phyloP scores from a whole-genome alignment of 2,329 filamentous ascomycete genomes.

The Botrytis byssoidea region DNA sequence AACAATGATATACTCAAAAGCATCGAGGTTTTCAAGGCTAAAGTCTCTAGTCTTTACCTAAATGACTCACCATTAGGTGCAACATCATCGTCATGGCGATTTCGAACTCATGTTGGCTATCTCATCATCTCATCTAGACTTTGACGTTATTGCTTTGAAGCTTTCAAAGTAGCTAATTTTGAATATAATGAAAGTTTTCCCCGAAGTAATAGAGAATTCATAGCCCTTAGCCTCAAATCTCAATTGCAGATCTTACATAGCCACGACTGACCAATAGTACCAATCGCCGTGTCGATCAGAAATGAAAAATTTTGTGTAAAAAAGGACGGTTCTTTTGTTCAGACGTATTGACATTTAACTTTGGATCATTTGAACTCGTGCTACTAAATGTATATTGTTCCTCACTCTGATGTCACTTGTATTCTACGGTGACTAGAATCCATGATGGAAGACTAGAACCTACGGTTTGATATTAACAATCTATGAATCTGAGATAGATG shows the following conservation, averaged over 20 bases:
- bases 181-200: accelerated
- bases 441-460: not conserved
- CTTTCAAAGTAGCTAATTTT: not conserved
- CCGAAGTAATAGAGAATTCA: not conserved
- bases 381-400: not conserved
- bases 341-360: not conserved
- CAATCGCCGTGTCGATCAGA: not conserved
- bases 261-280: not conserved
- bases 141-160: not conserved
- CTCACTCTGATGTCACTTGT: not conserved
- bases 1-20: not conserved
- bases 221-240: not conserved
- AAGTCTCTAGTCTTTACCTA: not conserved
- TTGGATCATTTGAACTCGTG: not conserved
- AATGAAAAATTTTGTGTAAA: not conserved
- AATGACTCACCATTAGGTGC: not conserved
- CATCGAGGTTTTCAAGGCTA: not conserved
- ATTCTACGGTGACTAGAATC: not conserved
- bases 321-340: not conserved
- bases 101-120: not conserved
- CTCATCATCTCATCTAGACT: not conserved
- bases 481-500: not conserved
- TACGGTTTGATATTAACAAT: not conserved
- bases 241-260: not conserved
- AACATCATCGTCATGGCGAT: not conserved